Conservation (phyloP, 768 basidiomycete genomes). For the Russula dissimulans region DNA sequence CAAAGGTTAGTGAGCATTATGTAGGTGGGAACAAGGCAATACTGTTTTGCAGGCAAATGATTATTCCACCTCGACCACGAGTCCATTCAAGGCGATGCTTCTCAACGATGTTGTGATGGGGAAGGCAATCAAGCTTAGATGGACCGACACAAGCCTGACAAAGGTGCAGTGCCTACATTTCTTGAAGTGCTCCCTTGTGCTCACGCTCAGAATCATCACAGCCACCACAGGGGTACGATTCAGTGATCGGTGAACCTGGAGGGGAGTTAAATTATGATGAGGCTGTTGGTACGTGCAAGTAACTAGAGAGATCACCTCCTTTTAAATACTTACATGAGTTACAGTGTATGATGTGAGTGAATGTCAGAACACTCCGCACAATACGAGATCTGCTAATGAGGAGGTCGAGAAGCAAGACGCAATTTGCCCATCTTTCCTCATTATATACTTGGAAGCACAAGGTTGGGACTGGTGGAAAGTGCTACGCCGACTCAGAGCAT, state of each 20-base stretch:
- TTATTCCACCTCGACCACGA: constrained; percentile 14
- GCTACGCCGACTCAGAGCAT: no score
- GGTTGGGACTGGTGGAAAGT: no score
- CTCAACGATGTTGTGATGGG: constrained; percentile 22
- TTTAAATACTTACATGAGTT: neutral
- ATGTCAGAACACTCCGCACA: neutral
- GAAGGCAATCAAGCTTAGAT: neutral
- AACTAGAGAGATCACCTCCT: neutral
- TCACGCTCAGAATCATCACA: neutral
- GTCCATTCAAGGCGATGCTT: constrained; percentile 19
- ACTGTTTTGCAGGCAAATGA: constrained; percentile 20
- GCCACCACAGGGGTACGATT: constrained; percentile 13
- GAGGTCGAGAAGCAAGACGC: constrained; percentile 20
- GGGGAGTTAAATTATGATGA: neutral
- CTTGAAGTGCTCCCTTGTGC: neutral
- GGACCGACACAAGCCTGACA: constrained; percentile 13
- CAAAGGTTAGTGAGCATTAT: constrained; percentile 16
- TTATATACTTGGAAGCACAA: constrained; percentile 13
- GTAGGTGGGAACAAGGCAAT: neutral
- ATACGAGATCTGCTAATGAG: neutral
- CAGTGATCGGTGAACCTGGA: no score
- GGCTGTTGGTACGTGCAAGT: constrained; percentile 20
- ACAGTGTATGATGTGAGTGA: constrained; percentile 19
- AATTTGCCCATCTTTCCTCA: constrained; percentile 21
- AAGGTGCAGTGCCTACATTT: constrained; percentile 7